Conservation (phyloP, 225 moss, liverwort and hornwort genomes). For the Sphagnum contortum region DNA sequence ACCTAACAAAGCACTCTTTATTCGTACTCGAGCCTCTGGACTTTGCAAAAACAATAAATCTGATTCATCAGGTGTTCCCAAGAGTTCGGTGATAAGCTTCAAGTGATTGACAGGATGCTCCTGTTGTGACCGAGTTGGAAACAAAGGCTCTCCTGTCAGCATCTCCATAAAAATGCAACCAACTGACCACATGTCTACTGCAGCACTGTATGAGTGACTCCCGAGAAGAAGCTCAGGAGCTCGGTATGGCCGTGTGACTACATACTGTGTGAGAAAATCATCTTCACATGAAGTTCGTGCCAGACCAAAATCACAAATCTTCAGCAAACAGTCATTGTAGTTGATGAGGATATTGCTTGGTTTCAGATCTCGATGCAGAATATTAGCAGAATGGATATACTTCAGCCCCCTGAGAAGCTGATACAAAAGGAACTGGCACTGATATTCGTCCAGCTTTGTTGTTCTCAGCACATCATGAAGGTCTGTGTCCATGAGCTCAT, state of each 20-base stretch:
- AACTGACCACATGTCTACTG: slow-evolving; percentile 68
- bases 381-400: slow-evolving; percentile 62
- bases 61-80: slow-evolving; percentile 46
- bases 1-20: slow-evolving; percentile 45
- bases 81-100: slow-evolving; percentile 51
- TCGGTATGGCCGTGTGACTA: slow-evolving; percentile 57
- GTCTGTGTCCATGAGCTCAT: slow-evolving; percentile 64
- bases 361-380: slow-evolving; percentile 58
- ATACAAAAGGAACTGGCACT: slow-evolving; percentile 52
- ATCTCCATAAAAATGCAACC: slow-evolving; percentile 64
- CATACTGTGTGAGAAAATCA: slow-evolving; percentile 57
- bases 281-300: slow-evolving; percentile 54
- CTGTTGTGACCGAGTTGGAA: slow-evolving; percentile 43
- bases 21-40: slow-evolving; percentile 42
- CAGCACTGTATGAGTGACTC: slow-evolving; percentile 40
- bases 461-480: slow-evolving; percentile 49
- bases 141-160: slow-evolving; percentile 49
- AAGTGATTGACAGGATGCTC: slow-evolving; percentile 57
- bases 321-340: slow-evolving; percentile 51
- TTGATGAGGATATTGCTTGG: slow-evolving; percentile 64
- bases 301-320: slow-evolving; percentile 70
- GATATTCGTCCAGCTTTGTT: slow-evolving; percentile 48
- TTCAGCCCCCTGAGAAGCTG: slow-evolving; percentile 59
- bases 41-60: slow-evolving; percentile 46
- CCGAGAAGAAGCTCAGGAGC: slow-evolving; percentile 58